A percentile compares a stretch with the other conserved stretches of the same genome.
phyloP scores from a whole-genome alignment of 2,329 filamentous ascomycete species.

The Chrysosporium queenslandicum region DNA sequence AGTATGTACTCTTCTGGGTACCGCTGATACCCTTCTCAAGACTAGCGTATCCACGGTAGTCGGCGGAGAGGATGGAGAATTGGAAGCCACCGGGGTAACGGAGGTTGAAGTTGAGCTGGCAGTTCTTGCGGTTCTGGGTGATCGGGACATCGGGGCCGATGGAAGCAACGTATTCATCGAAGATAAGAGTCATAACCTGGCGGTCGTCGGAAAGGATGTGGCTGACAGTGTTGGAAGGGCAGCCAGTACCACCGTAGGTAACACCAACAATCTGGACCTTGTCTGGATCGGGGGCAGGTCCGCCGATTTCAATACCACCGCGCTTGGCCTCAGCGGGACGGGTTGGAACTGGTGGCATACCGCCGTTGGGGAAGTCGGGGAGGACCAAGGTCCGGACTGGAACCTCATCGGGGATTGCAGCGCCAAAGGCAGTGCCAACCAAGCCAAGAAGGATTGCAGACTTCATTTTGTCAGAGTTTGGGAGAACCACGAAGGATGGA shows the following conservation, averaged over 20 bases:
- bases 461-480: constrained; percentile 14
- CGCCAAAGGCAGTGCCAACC: constrained; percentile 19
- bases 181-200: constrained; percentile 42
- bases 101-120: constrained; percentile 45
- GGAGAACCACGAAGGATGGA: neutral
- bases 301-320: constrained; percentile 2
- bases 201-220: constrained; percentile 37
- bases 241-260: constrained; percentile 41
- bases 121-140: constrained; percentile 43
- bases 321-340: constrained; percentile 9
- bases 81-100: constrained; percentile 45
- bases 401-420: constrained; percentile 9
- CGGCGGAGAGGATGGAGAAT: constrained; percentile 44
- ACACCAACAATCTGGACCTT: constrained; percentile 36
- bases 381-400: constrained; percentile 12
- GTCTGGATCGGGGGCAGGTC: constrained; percentile 23
- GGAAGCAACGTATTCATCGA: constrained; percentile 43
- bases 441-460: constrained; percentile 16
- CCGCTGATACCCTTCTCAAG: constrained; percentile 41
- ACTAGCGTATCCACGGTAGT: constrained; percentile 44
- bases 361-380: constrained; percentile 13
- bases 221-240: constrained; percentile 38
- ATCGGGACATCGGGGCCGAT: constrained; percentile 38
- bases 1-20: constrained; percentile 45
- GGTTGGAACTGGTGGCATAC: constrained; percentile 10